Base-by-base conservation (phyloP, 805 yeast genomes). In the Candida maltosa region DNA sequence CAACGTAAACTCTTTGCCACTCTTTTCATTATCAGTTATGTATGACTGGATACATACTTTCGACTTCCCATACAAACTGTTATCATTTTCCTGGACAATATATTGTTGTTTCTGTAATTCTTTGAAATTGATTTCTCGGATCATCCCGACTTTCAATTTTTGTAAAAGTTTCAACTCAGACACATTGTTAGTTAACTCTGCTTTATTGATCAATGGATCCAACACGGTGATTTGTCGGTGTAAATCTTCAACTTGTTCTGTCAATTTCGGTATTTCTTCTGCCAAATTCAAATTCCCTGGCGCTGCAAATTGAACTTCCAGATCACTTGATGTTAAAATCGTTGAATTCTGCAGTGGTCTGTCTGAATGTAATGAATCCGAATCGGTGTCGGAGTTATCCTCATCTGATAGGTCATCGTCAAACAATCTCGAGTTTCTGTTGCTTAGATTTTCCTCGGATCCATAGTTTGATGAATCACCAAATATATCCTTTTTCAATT, bases 1-100 rank as follows among this genome's bases (percentile, higher is more conserved):
- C 32, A 84, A 63, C 4, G 78, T 76, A 41, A 75, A 83, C 28
- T 77, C 85, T 34, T 69, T 73, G 0, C 81, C 79, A 19, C 69
- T 52, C n/a, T n/a, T n/a, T 24, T 76, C 80, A n/a, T 60, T 67
- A 1, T 77, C 83, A 40, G 60, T 76, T 7, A 83, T 70, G 41
- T 65, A 75, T 6, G 76, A 69, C 35, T 72, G 78, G 11, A 76
- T 74, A 5, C 63, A 54, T 0, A 83, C 73, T 18, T 66, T 56
- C 0, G 88, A 75, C 46, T 79, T 80, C 1, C 83, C 86, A 50
- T 62, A 87, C 32, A 89, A 65, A 44, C 87, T 80, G 51, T 82
- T 84, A 26, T 84, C 91, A 48, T 76, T 82, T 44, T 87, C 94
- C 50, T 86, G 95, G 2, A 88, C 85, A 34, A 83, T 74, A 46